Evolutionary conservation across 2,329 filamentous ascomycete genomes (phyloP), one percentile per base, ranked within the genome.

Genomic region (Ophioceras dolichostomum): DNA sequence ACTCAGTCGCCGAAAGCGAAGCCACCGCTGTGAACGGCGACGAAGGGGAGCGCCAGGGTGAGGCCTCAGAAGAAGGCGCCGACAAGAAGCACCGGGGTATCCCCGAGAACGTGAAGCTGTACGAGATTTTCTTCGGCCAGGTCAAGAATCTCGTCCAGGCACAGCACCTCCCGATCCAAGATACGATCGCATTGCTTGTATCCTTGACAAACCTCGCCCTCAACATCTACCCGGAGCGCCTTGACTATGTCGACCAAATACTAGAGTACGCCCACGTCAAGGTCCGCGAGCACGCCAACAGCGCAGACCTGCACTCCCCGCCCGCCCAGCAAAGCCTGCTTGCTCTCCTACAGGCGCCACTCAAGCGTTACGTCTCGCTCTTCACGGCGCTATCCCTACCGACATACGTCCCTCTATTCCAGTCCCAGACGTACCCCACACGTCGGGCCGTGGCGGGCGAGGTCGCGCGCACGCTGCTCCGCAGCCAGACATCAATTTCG

Each of bases 101-200:
- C 46, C 79, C 81, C 1, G 71, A 79, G 37, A 80, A 86, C 49
- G 78, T 94, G 40, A 89, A 85, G 59, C 73, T 98, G 18, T 96
- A 96, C 57, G 88, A 96, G 59, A 85, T 96, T 41, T 98, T 96
- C 68, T 94, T 96, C 53, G 81, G 87, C 36, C 91, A 96, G 58
- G 91, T 96, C 43, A 83, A 93, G 53, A 88, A 89, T 51, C 67
- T 98, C 36, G 88, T 96, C 43, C 89, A 87, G 59, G 84, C 83
- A 37, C 86, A 95, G 52, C 80, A 86, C 47, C 69, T 98, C 37
- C 83, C 88, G 1, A 89, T 98, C 45, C 87, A 94, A 57, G 93
- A 98, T 55, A 94, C 84, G 14, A 91, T 94, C 49, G 91, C 88
- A 9, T 65, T 98, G 30, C 68, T 96, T 32, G 89, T 94, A n/a